These are phyloP conservation scores for Phytophthora ramorum DNA, from an alignment of 352 stramenopile genomes.

Conservation along the genomic window DNA sequence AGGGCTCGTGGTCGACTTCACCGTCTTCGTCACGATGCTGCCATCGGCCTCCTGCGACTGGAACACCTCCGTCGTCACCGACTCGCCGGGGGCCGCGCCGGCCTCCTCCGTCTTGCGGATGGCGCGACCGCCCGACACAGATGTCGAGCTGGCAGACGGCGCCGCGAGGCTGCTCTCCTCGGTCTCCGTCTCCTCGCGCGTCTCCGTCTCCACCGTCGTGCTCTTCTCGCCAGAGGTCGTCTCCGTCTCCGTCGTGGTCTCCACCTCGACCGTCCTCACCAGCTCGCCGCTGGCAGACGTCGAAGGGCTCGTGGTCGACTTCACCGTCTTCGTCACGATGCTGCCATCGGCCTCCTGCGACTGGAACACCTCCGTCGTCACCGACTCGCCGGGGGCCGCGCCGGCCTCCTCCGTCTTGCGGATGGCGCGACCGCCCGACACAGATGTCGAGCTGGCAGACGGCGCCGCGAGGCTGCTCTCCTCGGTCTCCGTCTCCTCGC, in stretches of 20 bases:
- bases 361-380: background rate
- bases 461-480: background rate
- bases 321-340: background rate
- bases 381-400: background rate
- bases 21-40: background rate
- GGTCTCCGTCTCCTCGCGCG: background rate
- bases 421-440: background rate
- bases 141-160: background rate
- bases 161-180: background rate
- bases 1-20: background rate
- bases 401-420: background rate
- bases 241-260: background rate
- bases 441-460: background rate
- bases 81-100: background rate
- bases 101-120: background rate
- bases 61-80: background rate
- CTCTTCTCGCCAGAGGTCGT: background rate
- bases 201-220: background rate
- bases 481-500: background rate
- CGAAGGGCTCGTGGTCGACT: background rate
- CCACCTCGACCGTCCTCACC: background rate
- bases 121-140: background rate
- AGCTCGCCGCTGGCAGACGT: background rate
- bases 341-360: background rate
- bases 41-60: background rate